Evolutionary conservation across 23 red algal genomes (phyloP).

Genomic region (Gracilariopsis chorda): DNA sequence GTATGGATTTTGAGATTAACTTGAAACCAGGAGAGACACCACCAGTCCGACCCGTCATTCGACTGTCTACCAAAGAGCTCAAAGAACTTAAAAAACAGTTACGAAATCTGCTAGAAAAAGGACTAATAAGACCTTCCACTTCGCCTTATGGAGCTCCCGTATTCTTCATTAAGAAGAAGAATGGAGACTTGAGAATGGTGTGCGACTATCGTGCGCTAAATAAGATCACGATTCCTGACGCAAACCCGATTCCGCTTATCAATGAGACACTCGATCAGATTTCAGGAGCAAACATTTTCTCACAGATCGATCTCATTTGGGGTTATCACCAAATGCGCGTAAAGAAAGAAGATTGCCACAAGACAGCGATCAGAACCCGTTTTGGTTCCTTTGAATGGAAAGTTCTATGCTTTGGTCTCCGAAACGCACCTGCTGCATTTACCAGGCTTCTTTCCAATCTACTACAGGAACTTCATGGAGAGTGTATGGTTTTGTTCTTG

Average conservation of each 20-base stretch:
- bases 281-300: background rate
- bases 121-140: conserved; percentile 11
- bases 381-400: background rate
- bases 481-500: background rate
- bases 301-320: background rate
- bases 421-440: conserved; percentile 19
- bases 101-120: background rate
- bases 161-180: conserved; percentile 10
- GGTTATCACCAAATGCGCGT: background rate
- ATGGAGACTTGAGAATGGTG: background rate
- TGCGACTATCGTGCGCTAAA: background rate
- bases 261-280: background rate
- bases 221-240: background rate
- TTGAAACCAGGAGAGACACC: background rate
- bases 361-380: background rate
- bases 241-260: background rate
- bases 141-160: background rate
- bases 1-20: background rate
- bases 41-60: background rate
- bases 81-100: background rate
- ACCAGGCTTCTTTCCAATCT: background rate
- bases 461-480: background rate
- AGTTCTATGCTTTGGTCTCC: background rate
- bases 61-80: background rate
- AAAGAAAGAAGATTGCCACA: background rate